Percentiles rank a stretch among this genome's conserved stretches.
Evolutionary conservation across 2,329 filamentous ascomycete species (phyloP).

Genomic region (Dactylellina drechsleri): DNA sequence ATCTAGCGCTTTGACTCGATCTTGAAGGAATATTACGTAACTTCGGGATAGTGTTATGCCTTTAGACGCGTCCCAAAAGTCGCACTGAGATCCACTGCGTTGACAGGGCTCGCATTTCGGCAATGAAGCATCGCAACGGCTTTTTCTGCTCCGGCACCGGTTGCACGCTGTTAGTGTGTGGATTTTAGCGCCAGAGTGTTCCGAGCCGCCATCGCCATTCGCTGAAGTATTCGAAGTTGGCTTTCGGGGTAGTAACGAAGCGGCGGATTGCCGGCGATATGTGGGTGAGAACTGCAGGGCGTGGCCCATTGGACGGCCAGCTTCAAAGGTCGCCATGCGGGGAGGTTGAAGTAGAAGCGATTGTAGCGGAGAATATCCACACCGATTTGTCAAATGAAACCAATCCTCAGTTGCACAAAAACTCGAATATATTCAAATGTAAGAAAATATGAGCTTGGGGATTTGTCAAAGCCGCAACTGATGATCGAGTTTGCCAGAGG

Average conservation of each 20-base stretch:
- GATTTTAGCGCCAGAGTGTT: conserved; percentile 46
- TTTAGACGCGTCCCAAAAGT: conserved; percentile 92
- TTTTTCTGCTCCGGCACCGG: conserved; percentile 76
- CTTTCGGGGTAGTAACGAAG: conserved; percentile 52
- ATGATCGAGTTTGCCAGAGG: conserved; percentile 5
- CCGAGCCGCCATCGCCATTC: conserved; percentile 24
- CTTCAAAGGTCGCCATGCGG: conserved; percentile 53
- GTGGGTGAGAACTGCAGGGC: conserved; percentile 46
- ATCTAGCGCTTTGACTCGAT: conserved; percentile 83
- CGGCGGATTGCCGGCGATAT: conserved; percentile 47
- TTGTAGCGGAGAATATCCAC: conserved; percentile 18
- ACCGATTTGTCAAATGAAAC: conserved; percentile 3
- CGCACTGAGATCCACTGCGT: conserved; percentile 87
- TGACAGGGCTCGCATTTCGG: conserved; percentile 93
- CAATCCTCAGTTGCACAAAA: conserved; percentile 26
- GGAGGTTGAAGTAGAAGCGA: conserved; percentile 28
- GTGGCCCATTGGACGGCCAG: conserved; percentile 38
- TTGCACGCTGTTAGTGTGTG: conserved; percentile 66
- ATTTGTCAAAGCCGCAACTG: conserved; percentile 16
- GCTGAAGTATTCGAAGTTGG: conserved; percentile 33
- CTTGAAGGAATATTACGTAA: conserved; percentile 91
- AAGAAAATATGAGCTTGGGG: conserved; percentile 9
- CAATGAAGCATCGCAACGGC: conserved; percentile 90
- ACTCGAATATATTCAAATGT: neutral
- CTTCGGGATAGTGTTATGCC: conserved; percentile 85